Evolutionary conservation across 1,284 basidiomycete genomes (phyloP), one percentile per base, ranked within the genome.

Genomic region (Testicularia cyperi): DNA sequence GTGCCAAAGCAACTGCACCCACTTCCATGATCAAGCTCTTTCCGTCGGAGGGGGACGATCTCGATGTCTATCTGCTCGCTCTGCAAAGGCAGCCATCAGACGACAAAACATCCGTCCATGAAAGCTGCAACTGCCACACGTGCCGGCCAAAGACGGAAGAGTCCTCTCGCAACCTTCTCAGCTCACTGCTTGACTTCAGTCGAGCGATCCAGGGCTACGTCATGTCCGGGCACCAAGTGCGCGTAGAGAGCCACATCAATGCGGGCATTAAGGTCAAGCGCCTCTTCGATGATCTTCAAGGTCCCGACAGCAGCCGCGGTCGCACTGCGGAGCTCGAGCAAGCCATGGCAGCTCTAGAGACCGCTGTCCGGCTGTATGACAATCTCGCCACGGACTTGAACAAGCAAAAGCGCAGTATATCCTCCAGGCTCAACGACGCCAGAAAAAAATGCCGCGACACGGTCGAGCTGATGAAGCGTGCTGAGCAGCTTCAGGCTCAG

Each of bases 31-130:
- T 58, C 27, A 35, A 27, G 16, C 55, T 64, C 28, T 64, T 20
- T 16, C 61, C 61, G 12, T 46, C 48, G 13, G 61, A 64, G 22
- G 46, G 43, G 41, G 35, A 54, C 21, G 61, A 64, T 16, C 46
- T 64, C 30, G 41, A 35, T 41, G 38, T 23, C 22, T 64, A 64
- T 22, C 46, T 64, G 19, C 29, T 40, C 2, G 44, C 43, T 8
- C 44, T 46, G 23, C 44, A 42, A 7, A n/a, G n/a, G n/a, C n/a
- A n/a, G n/a, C n/a, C n/a, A n/a, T n/a, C n/a, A n/a, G n/a, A n/a
- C n/a, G n/a, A n/a, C n/a, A n/a, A n/a, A n/a, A n/a, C n/a, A n/a
- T n/a, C n/a, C n/a, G n/a, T n/a, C n/a, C n/a, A n/a, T n/a, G n/a
- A n/a, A n/a, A n/a, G n/a, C n/a, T n/a, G n/a, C n/a, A n/a, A n/a